Conservation (phyloP, 495 filamentous ascomycete species). For the Tuber microsphaerosporum region DNA sequence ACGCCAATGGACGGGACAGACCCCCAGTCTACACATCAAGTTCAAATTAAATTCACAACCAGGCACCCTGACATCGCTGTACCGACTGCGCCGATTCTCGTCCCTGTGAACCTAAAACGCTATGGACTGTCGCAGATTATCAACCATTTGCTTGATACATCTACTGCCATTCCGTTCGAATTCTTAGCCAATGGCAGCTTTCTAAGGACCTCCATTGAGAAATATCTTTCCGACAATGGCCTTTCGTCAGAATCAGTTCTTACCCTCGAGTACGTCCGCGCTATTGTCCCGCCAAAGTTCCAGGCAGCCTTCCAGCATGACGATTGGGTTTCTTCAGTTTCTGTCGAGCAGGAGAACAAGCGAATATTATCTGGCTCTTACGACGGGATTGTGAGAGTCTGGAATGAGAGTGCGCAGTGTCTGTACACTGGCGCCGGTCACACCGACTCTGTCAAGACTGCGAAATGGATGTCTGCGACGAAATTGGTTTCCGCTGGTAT, state of each 20-base stretch:
- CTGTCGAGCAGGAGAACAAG: conserved; percentile 55
- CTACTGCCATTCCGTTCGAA: conserved; percentile 81
- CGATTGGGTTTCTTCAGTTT: conserved; percentile 92
- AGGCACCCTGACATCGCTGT: conserved; percentile 53
- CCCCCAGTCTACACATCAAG: conserved; percentile 37
- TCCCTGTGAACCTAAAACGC: conserved; percentile 54
- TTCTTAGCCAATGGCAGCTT: conserved; percentile 90
- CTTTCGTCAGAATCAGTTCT: conserved; percentile 80
- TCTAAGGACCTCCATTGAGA: conserved; percentile 77
- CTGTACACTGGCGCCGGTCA: conserved; percentile 74
- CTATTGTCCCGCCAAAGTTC: conserved; percentile 76
- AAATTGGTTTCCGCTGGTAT: conserved; percentile 69
- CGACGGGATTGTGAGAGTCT: conserved; percentile 78
- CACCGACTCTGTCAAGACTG: conserved; percentile 65
- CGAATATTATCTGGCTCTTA: conserved; percentile 82
- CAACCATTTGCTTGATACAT: conserved; percentile 76
- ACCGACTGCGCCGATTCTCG: conserved; percentile 36
- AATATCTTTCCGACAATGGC: conserved; percentile 77
- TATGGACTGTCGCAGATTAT: conserved; percentile 88
- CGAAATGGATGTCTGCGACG: conserved; percentile 46
- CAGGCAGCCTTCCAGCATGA: conserved; percentile 88
- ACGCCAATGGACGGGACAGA: neutral
- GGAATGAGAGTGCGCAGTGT: conserved; percentile 75
- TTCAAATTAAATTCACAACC: conserved; percentile 55
- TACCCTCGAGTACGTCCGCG: conserved; percentile 85